Evolutionary conservation across 352 stramenopile species (phyloP).

Genomic region (Globisporangium perplexum): DNA sequence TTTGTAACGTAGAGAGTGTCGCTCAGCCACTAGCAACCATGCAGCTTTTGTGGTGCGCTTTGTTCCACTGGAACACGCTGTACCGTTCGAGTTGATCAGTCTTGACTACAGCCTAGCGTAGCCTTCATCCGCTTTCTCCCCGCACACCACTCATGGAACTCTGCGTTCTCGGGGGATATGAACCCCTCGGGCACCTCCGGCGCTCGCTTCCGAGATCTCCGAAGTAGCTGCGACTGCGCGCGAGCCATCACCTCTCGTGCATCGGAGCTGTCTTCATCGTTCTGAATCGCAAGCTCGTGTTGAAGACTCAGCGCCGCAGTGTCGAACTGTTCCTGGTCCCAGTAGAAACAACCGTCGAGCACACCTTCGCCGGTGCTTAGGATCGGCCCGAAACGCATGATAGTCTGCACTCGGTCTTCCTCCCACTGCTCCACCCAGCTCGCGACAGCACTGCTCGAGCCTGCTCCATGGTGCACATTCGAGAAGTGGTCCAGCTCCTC

Average conservation of each 20-base stretch:
- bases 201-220: not conserved
- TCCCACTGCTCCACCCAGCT: not conserved
- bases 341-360: not conserved
- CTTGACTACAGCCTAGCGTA: too few relatives aligned
- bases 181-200: constrained; percentile 5
- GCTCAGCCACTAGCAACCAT: too few relatives aligned
- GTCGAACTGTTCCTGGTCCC: not conserved
- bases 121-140: too few relatives aligned
- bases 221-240: not conserved
- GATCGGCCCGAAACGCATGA: too few relatives aligned
- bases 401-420: not conserved
- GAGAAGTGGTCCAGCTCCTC: not conserved
- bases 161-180: not conserved
- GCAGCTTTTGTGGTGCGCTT: too few relatives aligned
- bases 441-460: too few relatives aligned
- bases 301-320: too few relatives aligned
- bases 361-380: not conserved
- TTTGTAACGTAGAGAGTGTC: too few relatives aligned
- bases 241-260: not conserved
- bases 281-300: too few relatives aligned
- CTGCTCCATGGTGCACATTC: not conserved
- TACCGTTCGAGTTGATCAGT: too few relatives aligned
- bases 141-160: constrained; percentile 8
- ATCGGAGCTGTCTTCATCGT: not conserved
- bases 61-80: too few relatives aligned